Conservation (phyloP, 2,329 filamentous ascomycete genomes). For the Apiospora koreana region DNA sequence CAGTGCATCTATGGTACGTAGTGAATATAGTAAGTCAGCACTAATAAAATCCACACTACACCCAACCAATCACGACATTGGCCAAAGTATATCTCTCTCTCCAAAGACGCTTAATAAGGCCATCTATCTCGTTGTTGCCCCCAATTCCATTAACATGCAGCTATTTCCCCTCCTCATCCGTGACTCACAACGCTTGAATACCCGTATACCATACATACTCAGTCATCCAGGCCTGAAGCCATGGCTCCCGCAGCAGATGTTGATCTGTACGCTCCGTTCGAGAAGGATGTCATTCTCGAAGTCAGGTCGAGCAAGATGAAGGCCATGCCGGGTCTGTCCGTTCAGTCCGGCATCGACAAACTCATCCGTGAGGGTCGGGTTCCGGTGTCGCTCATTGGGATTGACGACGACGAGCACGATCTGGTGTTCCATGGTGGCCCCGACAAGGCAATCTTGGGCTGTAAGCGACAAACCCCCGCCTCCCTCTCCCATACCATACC, state of each 20-base stretch:
- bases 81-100: not conserved
- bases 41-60: no score
- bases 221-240: not conserved
- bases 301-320: constrained; percentile 60
- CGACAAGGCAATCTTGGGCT: constrained; percentile 65
- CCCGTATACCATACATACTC: not conserved
- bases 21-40: no score
- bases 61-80: not conserved
- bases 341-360: constrained; percentile 61
- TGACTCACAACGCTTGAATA: not conserved
- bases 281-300: constrained; percentile 53
- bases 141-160: not conserved
- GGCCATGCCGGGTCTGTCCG: constrained; percentile 50
- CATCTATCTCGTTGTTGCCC: not conserved
- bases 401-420: constrained; percentile 63
- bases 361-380: constrained; percentile 43
- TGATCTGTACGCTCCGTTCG: constrained; percentile 45
- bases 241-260: constrained; percentile 29
- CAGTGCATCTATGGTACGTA: no score
- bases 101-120: not conserved
- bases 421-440: constrained; percentile 60
- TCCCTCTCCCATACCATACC: no score
- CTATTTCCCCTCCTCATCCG: not conserved
- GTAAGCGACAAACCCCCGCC: constrained; percentile 36
- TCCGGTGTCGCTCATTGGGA: constrained; percentile 48